Percentiles rank a stretch among this genome's conserved stretches.
phyloP scores from a whole-genome alignment of 2,329 filamentous ascomycete species.

The Tothia fuscella region DNA sequence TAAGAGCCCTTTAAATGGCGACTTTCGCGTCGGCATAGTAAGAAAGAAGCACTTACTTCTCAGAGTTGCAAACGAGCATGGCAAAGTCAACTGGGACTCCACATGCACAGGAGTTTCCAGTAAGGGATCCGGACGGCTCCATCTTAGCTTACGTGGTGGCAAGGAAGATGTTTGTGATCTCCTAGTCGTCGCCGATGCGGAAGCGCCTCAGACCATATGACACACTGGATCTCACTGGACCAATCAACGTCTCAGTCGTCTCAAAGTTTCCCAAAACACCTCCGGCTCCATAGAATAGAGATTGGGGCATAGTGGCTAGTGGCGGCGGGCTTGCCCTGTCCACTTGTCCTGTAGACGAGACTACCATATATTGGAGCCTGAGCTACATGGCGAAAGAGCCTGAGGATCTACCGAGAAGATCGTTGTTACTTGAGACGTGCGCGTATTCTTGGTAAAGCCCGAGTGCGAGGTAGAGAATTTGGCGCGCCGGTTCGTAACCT shows the following conservation, averaged over 20 bases:
- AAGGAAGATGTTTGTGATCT: slow-evolving; percentile 27
- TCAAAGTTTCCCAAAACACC: slow-evolving; percentile 24
- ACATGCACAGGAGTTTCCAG: too few relatives aligned
- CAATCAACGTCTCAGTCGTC: slow-evolving; percentile 28
- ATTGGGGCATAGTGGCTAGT: slow-evolving; percentile 15
- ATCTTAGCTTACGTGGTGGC: too few relatives aligned
- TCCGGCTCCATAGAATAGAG: slow-evolving; percentile 7
- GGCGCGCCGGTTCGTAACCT: slow-evolving; percentile 30
- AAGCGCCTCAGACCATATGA: slow-evolving; percentile 28
- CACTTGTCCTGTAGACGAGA: slow-evolving; percentile 32
- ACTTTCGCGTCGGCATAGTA: too few relatives aligned
- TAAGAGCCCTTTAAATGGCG: too few relatives aligned
- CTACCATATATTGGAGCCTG: slow-evolving; percentile 32
- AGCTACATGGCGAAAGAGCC: slow-evolving; percentile 20
- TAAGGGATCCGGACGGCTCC: too few relatives aligned
- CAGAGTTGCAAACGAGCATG: too few relatives aligned
- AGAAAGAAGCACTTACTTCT: too few relatives aligned
- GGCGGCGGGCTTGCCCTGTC: slow-evolving; percentile 31
- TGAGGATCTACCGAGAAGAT: slow-evolving; percentile 1
- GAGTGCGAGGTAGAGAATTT: slow-evolving; percentile 25
- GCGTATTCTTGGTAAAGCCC: slow-evolving; percentile 22
- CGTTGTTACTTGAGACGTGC: slow-evolving; percentile 15
- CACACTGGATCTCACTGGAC: slow-evolving; percentile 28
- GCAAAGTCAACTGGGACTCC: too few relatives aligned
- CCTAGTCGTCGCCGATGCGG: slow-evolving; percentile 35